Percentiles rank a stretch among this genome's conserved stretches.
These are phyloP conservation scores for Penicillium fimorum DNA, from an alignment of 495 filamentous ascomycete genomes.

Conservation along the genomic window DNA sequence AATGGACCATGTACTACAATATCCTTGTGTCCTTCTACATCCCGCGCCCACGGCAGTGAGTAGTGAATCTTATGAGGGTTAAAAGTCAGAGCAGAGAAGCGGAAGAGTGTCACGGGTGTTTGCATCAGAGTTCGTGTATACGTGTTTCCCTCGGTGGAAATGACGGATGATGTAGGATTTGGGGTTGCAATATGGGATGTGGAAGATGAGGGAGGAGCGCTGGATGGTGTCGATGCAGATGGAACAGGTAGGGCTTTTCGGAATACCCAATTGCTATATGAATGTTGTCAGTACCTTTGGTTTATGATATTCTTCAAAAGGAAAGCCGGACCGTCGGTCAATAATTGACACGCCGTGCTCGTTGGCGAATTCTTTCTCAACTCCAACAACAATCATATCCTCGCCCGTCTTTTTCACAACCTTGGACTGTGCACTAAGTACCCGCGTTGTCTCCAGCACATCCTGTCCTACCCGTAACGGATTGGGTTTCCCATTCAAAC, in stretches of 20 bases:
- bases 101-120: conserved; percentile 60
- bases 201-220: conserved; percentile 4
- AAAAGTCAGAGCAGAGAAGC: conserved; percentile 71
- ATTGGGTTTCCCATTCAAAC: conserved; percentile 35
- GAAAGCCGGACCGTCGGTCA: conserved; percentile 48
- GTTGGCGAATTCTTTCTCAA: conserved; percentile 59
- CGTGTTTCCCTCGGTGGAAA: conserved; percentile 27
- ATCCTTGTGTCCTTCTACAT: conserved; percentile 58
- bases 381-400: conserved; percentile 64
- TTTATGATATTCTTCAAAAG: background rate
- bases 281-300: conserved; percentile 2
- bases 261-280: conserved; percentile 58
- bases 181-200: conserved; percentile 23
- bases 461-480: conserved; percentile 51
- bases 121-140: conserved; percentile 48
- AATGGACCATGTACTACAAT: conserved; percentile 64
- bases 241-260: conserved; percentile 44
- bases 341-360: conserved; percentile 50
- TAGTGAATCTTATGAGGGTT: conserved; percentile 75
- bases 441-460: conserved; percentile 56
- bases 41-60: conserved; percentile 55
- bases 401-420: conserved; percentile 51
- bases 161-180: conserved; percentile 25
- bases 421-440: conserved; percentile 53
- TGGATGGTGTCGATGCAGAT: conserved; percentile 18